Conservation (phyloP, 495 filamentous ascomycete genomes). For the Talaromyces adpressus region DNA sequence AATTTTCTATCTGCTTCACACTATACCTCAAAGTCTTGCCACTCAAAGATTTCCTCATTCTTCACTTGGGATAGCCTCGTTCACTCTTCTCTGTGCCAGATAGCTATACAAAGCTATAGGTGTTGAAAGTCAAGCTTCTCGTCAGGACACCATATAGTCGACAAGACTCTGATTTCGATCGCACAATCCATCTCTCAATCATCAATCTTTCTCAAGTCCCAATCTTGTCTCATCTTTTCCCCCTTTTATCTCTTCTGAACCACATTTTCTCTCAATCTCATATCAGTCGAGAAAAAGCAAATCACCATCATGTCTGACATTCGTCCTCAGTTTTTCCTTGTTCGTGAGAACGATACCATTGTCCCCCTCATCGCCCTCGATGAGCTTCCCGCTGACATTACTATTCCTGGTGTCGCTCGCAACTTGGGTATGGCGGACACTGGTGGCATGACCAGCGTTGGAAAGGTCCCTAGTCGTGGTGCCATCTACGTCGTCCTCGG, state of each 20-base stretch:
- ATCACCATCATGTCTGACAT: conserved; percentile 19
- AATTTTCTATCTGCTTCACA: conserved; percentile 11
- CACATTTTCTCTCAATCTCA: conserved; percentile 8
- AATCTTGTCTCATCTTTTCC: conserved; percentile 10
- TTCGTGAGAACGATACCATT: conserved; percentile 48
- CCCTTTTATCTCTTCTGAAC: conserved; percentile 4
- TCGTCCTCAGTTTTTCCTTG: conserved; percentile 44
- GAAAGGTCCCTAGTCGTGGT: conserved; percentile 20
- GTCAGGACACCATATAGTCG: background rate
- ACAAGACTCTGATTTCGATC: background rate
- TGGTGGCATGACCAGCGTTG: conserved; percentile 40
- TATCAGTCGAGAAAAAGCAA: conserved; percentile 3
- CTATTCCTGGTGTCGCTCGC: conserved; percentile 29
- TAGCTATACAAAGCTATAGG: background rate
- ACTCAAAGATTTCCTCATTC: background rate
- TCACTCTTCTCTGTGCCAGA: background rate
- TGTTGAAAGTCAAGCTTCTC: background rate
- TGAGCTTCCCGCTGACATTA: conserved; percentile 43
- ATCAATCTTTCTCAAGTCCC: conserved; percentile 10
- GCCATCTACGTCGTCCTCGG: conserved; percentile 31
- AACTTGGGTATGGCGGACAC: conserved; percentile 27
- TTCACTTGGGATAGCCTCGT: background rate
- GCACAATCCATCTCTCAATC: background rate
- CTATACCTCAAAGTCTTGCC: background rate
- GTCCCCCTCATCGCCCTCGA: conserved; percentile 61